Evolutionary conservation across 2,329 filamentous ascomycete species (phyloP), one percentile per base, ranked within the genome.

Genomic region (Fusarium sp.): DNA sequence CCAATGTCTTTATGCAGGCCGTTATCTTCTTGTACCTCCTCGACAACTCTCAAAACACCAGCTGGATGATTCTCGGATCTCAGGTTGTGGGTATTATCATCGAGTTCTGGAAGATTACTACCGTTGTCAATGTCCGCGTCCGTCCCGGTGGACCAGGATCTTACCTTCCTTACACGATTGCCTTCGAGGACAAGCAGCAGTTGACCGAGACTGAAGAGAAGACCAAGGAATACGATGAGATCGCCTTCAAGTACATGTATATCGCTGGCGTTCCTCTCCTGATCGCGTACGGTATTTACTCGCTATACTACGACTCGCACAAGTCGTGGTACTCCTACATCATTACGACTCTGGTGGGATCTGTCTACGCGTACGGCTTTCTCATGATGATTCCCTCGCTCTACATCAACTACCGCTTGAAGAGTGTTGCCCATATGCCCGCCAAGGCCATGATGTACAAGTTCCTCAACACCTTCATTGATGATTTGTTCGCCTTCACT

Each of bases 381-480:
- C 83, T 99, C 65, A 97, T 99, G 94, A 99, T 99, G 96, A 92
- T 99, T 10, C 96, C 96, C 15, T 92, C 90, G 62, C 85, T 99
- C 33, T 99, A 98, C 83, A 99, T 99, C 88, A 99, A 99, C 86
- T 99, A 99, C 84, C 90, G 95, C 14, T 88, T 99, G 71, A 97
- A 95, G 86, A 91, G 90, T 71, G 93, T 98, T 33, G 96, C 96
- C 13, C 96, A 99, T 81, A 97, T 99, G 95, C 94, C 96, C 2
- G 93, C 87, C 71, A 95, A 93, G 82, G 94, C 96, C 47, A 96
- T 99, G 93, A 95, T 90, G 79, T 97, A 97, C 87, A 97, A 98
- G 83, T 97, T 97, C 81, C 83, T 98, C 70, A 97, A 98, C 83
- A 98, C 96, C 7, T 99, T 99, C 79, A 98, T 99, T 78, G 96